These are phyloP conservation scores for Globisporangium viniferum DNA, from an alignment of 352 stramenopile species.

Conservation along the genomic window DNA sequence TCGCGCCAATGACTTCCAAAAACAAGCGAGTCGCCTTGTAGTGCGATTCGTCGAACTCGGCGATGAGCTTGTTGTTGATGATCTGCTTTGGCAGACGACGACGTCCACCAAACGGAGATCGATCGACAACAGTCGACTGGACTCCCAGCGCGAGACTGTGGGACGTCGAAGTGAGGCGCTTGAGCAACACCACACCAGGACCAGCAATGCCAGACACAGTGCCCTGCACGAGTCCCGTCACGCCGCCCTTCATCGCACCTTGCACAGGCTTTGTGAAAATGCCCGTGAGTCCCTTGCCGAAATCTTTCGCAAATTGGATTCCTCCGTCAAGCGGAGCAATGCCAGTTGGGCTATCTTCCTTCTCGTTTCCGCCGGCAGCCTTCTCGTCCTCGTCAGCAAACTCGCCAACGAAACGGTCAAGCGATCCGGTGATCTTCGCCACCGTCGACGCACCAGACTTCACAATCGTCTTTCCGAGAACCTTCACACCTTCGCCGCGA, in stretches of 20 bases:
- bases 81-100: slow-evolving; percentile 70
- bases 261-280: slow-evolving; percentile 88
- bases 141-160: slow-evolving; percentile 77
- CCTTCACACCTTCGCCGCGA: slow-evolving; percentile 81
- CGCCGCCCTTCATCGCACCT: slow-evolving; percentile 71
- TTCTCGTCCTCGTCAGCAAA: slow-evolving; percentile 58
- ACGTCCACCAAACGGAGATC: slow-evolving; percentile 70
- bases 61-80: slow-evolving; percentile 58
- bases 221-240: slow-evolving; percentile 73
- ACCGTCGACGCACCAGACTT: slow-evolving; percentile 71
- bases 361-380: slow-evolving; percentile 20
- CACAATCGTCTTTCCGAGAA: slow-evolving; percentile 83
- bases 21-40: slow-evolving; percentile 58
- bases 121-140: slow-evolving; percentile 78
- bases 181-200: slow-evolving; percentile 79
- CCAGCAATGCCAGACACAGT: slow-evolving; percentile 78
- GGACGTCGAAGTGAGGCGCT: slow-evolving; percentile 80
- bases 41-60: slow-evolving; percentile 59
- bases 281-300: slow-evolving; percentile 79
- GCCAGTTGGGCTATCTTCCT: slow-evolving; percentile 25
- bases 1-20: slow-evolving; percentile 70
- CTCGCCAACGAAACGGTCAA: slow-evolving; percentile 83
- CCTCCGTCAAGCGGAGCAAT: slow-evolving; percentile 38
- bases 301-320: slow-evolving; percentile 83
- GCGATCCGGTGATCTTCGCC: slow-evolving; percentile 82